Conservation (phyloP, 768 basidiomycete genomes). For the Pisolithus marmoratus region DNA sequence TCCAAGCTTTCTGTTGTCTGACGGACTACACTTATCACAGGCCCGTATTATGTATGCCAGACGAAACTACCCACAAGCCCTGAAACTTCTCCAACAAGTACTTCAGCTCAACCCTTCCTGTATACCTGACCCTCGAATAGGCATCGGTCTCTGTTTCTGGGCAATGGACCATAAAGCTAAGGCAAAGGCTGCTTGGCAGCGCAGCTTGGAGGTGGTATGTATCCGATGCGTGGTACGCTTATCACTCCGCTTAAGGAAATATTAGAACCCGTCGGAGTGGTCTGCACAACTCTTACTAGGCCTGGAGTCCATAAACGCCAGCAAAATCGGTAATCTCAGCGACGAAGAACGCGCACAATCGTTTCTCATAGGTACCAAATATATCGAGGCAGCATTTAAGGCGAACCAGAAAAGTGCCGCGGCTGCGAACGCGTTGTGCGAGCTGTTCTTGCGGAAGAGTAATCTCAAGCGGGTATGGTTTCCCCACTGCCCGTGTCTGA, state of each 20-base stretch:
- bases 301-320: conserved; percentile 79
- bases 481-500: not conserved
- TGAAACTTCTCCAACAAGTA: conserved; percentile 83
- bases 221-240: not conserved
- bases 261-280: conserved; percentile 73
- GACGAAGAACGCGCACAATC: conserved; percentile 59
- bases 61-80: conserved; percentile 69
- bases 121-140: conserved; percentile 89
- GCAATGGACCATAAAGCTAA: conserved; percentile 76
- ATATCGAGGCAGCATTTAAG: conserved; percentile 77
- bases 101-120: conserved; percentile 73
- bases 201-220: conserved; percentile 79
- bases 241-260: not conserved
- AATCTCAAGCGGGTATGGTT: conserved; percentile 51
- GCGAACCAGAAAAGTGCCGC: conserved; percentile 66
- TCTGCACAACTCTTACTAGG: conserved; percentile 79
- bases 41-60: conserved; percentile 82
- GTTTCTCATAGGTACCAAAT: conserved; percentile 61
- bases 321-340: conserved; percentile 61
- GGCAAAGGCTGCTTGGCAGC: conserved; percentile 86
- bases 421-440: conserved; percentile 79
- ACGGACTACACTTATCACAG: conserved; percentile 34
- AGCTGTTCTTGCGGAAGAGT: conserved; percentile 70
- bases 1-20: not conserved
- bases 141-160: conserved; percentile 94